These are phyloP conservation scores for Herpotrichia juniperi DNA, from an alignment of 2,329 filamentous ascomycete species.

Conservation along the genomic window DNA sequence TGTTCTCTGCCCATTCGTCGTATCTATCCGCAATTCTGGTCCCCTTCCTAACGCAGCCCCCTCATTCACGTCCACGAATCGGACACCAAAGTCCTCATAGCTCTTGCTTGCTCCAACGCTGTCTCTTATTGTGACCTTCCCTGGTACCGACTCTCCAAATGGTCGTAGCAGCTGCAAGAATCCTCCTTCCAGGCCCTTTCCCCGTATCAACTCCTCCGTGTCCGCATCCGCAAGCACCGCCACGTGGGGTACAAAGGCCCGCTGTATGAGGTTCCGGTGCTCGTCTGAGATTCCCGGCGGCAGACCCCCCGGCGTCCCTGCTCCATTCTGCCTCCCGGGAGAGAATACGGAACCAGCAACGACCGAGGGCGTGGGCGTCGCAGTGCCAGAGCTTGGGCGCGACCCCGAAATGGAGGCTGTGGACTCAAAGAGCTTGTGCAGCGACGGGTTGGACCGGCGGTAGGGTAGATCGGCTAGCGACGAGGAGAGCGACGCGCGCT, in stretches of 20 bases:
- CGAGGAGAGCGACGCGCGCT: conserved; percentile 62
- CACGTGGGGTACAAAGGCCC: conserved; percentile 87
- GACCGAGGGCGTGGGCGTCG: conserved; percentile 47
- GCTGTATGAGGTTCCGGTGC: conserved; percentile 71
- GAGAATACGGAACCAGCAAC: conserved; percentile 52
- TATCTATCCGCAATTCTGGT: conserved; percentile 43
- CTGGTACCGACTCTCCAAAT: conserved; percentile 86
- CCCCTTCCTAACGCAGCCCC: conserved; percentile 47
- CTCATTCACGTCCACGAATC: conserved; percentile 76
- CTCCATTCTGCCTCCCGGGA: conserved; percentile 45
- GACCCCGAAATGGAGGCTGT: conserved; percentile 53
- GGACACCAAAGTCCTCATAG: conserved; percentile 89
- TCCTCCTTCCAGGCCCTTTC: conserved; percentile 84
- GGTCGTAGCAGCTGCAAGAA: conserved; percentile 86
- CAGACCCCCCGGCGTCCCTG: conserved; percentile 45
- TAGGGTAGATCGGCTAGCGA: conserved; percentile 64
- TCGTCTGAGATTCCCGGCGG: conserved; percentile 58
- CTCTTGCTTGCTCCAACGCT: conserved; percentile 82
- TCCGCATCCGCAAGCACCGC: conserved; percentile 86
- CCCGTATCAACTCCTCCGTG: conserved; percentile 76
- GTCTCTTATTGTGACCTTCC: conserved; percentile 89
- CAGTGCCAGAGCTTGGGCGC: conserved; percentile 49
- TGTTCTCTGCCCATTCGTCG: conserved; percentile 27
- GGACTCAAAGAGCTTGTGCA: conserved; percentile 60
- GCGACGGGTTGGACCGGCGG: conserved; percentile 58